Conservation (phyloP, 1,284 basidiomycete species). For the Paramarasmius palmivorus region DNA sequence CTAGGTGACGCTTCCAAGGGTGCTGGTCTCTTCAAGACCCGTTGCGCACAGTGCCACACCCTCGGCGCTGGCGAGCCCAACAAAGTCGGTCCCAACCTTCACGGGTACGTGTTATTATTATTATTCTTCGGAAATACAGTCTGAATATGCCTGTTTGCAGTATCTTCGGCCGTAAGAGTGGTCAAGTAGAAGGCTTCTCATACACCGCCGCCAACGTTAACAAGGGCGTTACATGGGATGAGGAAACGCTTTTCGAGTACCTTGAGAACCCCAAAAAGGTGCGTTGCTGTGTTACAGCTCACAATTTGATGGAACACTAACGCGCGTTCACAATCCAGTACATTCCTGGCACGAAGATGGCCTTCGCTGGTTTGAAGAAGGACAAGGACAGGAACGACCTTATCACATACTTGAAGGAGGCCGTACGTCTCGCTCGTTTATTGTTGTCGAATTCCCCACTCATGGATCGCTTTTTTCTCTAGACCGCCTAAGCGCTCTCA, state of each 20-base stretch:
- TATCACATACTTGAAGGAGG: slow-evolving; percentile 74
- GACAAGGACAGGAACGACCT: slow-evolving; percentile 94
- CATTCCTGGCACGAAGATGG: slow-evolving; percentile 98
- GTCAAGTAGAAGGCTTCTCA: slow-evolving; percentile 84
- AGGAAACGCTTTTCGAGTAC: slow-evolving; percentile 91
- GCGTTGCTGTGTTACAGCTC: slow-evolving; percentile 14
- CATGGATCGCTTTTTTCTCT: not conserved
- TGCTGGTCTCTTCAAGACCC: slow-evolving; percentile 92
- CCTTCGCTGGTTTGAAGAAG: slow-evolving; percentile 97
- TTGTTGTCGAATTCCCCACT: not conserved
- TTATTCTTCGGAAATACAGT: not conserved
- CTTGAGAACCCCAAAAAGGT: slow-evolving; percentile 97
- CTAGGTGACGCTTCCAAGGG: slow-evolving; percentile 88
- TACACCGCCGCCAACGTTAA: slow-evolving; percentile 97
- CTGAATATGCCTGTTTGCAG: slow-evolving; percentile 30
- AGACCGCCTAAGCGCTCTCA: not conserved
- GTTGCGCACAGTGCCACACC: slow-evolving; percentile 98
- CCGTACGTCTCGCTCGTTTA: slow-evolving; percentile 42
- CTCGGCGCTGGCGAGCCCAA: slow-evolving; percentile 80
- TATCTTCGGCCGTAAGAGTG: slow-evolving; percentile 87
- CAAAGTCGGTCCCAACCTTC: slow-evolving; percentile 94
- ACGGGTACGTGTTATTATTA: slow-evolving; percentile 65
- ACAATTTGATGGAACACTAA: not conserved
- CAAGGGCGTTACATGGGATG: slow-evolving; percentile 89
- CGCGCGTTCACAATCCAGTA: slow-evolving; percentile 49